Evolutionary conservation across 352 stramenopile genomes (phyloP).

Genomic region (Phytophthora constricta): DNA sequence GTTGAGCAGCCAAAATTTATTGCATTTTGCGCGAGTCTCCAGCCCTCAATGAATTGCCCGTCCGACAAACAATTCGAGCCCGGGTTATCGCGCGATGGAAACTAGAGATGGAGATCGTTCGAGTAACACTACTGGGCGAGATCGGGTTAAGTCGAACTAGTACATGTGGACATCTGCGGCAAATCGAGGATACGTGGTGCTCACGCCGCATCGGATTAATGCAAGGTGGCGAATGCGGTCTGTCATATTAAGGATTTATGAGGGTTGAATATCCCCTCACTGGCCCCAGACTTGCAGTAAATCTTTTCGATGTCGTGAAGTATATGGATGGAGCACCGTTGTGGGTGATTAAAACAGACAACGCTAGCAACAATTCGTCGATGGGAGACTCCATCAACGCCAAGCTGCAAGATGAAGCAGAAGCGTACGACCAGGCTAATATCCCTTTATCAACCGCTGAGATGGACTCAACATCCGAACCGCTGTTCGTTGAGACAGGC

Average conservation of each 20-base stretch:
- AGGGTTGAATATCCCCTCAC: constrained; percentile 23
- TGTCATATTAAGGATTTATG: constrained; percentile 20
- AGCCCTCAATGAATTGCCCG: constrained; percentile 6
- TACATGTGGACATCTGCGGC: constrained; percentile 34
- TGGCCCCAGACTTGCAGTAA: background rate
- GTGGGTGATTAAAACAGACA: constrained; percentile 13
- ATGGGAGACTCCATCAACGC: constrained; percentile 2
- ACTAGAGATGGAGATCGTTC: background rate
- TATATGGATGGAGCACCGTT: constrained; percentile 5
- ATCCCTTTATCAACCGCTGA: background rate
- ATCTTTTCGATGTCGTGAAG: constrained; percentile 10
- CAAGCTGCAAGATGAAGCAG: background rate
- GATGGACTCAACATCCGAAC: background rate
- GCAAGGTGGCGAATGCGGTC: constrained; percentile 3
- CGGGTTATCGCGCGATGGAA: constrained; percentile 13
- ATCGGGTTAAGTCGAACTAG: constrained; percentile 1
- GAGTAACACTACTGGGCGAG: background rate
- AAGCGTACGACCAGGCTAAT: background rate
- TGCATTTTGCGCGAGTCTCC: background rate
- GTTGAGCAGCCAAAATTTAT: constrained; percentile 19
- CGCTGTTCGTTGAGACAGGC: too few species aligned
- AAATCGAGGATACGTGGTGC: constrained; percentile 25
- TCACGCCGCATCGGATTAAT: constrained; percentile 31
- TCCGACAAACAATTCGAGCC: background rate
- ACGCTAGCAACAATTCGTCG: constrained; percentile 8